phyloP scores from a whole-genome alignment of 2,329 filamentous ascomycete species.

The Fusarium pininemorale region DNA sequence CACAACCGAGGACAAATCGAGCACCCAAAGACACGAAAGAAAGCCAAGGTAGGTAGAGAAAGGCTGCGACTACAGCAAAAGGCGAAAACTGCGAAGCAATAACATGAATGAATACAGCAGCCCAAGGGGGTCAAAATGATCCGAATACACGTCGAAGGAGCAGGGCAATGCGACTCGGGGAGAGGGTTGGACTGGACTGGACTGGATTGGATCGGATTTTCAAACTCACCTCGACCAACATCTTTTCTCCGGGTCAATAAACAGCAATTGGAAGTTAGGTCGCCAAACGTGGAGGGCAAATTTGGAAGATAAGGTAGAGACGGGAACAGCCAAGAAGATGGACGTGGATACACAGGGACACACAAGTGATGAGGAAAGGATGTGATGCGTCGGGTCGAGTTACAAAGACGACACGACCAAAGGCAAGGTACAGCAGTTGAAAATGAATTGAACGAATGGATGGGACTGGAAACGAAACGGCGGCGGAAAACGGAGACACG shows the following conservation, averaged over 20 bases:
- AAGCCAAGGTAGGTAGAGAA: background rate
- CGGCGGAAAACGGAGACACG: conserved; percentile 30
- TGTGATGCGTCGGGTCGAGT: conserved; percentile 12
- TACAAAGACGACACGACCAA: conserved; percentile 21
- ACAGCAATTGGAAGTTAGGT: conserved; percentile 16
- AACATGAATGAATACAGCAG: background rate
- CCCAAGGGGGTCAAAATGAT: conserved; percentile 9
- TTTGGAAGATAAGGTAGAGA: conserved; percentile 12
- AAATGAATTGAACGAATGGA: conserved; percentile 11
- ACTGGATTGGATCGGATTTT: conserved; percentile 7
- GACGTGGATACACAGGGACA: conserved; percentile 6
- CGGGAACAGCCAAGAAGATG: conserved; percentile 25
- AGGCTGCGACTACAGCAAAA: background rate
- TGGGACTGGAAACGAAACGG: conserved; percentile 16
- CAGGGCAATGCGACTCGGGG: conserved; percentile 12
- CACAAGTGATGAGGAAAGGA: conserved; percentile 19
- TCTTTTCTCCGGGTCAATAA: conserved; percentile 28
- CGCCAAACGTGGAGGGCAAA: background rate
- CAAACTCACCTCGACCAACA: conserved; percentile 52
- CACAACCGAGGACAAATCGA: background rate
- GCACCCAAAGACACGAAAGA: background rate
- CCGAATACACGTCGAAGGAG: conserved; percentile 4
- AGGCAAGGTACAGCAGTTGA: conserved; percentile 7
- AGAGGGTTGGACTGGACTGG: background rate
- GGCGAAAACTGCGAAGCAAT: conserved; percentile 1